Conservation (phyloP, 1,284 basidiomycete genomes). For the Ceraceosorus guamensis region DNA sequence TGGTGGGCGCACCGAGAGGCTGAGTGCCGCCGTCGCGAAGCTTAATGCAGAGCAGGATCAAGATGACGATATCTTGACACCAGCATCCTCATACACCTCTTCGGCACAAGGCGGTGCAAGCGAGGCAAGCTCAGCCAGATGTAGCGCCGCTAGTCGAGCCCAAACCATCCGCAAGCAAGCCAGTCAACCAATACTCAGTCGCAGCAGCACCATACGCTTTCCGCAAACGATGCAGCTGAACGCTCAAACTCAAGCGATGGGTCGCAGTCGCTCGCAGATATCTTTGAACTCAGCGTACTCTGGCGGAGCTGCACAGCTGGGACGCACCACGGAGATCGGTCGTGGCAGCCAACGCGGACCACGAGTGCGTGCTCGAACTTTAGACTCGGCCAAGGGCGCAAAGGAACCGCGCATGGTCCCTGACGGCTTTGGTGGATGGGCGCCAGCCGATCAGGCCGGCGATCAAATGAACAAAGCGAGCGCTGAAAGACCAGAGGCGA, state of each 20-base stretch:
- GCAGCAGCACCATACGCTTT: conserved; percentile 4
- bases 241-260: conserved; percentile 1
- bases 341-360: conserved; percentile 3
- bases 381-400: background rate
- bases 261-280: conserved; percentile 18
- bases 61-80: conserved; percentile 5
- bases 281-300: conserved; percentile 16
- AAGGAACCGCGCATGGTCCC: conserved; percentile 17
- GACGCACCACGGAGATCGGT: conserved; percentile 26
- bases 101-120: conserved; percentile 16
- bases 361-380: background rate
- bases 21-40: conserved; percentile 23
- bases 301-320: conserved; percentile 6
- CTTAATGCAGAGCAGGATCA: conserved; percentile 4
- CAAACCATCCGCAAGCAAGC: conserved; percentile 14
- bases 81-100: conserved; percentile 12
- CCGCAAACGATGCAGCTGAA: background rate
- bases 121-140: conserved; percentile 8
- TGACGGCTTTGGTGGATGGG: conserved; percentile 35
- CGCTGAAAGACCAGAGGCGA: background rate
- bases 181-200: conserved; percentile 16
- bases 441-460: conserved; percentile 3
- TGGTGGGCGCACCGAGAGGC: conserved; percentile 12
- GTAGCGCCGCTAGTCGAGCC: background rate
- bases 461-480: background rate